Evolutionary conservation across 495 filamentous ascomycete species (phyloP).

Genomic region (Penicillium ochrochloron): DNA sequence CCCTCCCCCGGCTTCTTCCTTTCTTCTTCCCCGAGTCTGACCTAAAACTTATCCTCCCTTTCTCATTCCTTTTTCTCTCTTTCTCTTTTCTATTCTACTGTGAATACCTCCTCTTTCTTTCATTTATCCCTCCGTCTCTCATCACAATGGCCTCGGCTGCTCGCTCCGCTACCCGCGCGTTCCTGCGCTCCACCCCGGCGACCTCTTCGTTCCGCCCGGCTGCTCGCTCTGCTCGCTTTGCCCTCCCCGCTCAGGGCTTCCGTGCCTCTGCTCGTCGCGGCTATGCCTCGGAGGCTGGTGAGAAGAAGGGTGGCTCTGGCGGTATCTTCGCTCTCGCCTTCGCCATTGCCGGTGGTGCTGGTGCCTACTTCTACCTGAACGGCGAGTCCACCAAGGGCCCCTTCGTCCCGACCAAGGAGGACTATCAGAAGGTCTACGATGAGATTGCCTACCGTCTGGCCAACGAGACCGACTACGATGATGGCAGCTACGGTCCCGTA

Average conservation of each 20-base stretch:
- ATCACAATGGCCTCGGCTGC: slow-evolving; percentile 61
- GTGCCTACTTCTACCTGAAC: slow-evolving; percentile 71
- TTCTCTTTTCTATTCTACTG: slow-evolving; percentile 16
- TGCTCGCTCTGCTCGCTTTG: slow-evolving; percentile 60
- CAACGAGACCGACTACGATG: slow-evolving; percentile 93
- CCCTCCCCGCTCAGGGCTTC: slow-evolving; percentile 64
- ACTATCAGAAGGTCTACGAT: slow-evolving; percentile 97
- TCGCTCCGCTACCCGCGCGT: slow-evolving; percentile 53
- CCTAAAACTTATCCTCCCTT: slow-evolving; percentile 7
- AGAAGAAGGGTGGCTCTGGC: slow-evolving; percentile 50
- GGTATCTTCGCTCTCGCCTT: slow-evolving; percentile 58
- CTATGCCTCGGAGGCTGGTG: slow-evolving; percentile 70
- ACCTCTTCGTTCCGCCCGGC: slow-evolving; percentile 52
- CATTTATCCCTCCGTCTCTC: slow-evolving; percentile 16
- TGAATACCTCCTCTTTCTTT: slow-evolving; percentile 6
- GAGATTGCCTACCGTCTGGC: slow-evolving; percentile 78
- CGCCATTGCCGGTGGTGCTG: slow-evolving; percentile 65
- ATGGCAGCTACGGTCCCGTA: slow-evolving; percentile 92
- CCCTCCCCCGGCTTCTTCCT: slow-evolving; percentile 24
- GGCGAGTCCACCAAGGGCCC: slow-evolving; percentile 50
- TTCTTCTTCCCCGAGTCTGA: slow-evolving; percentile 12
- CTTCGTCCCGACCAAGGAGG: slow-evolving; percentile 77
- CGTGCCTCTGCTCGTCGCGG: slow-evolving; percentile 70
- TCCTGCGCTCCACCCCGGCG: slow-evolving; percentile 54
- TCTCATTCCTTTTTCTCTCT: slow-evolving; percentile 26